phyloP scores from a whole-genome alignment of 805 yeast genomes.

The Wickerhamomyces silvicola region DNA sequence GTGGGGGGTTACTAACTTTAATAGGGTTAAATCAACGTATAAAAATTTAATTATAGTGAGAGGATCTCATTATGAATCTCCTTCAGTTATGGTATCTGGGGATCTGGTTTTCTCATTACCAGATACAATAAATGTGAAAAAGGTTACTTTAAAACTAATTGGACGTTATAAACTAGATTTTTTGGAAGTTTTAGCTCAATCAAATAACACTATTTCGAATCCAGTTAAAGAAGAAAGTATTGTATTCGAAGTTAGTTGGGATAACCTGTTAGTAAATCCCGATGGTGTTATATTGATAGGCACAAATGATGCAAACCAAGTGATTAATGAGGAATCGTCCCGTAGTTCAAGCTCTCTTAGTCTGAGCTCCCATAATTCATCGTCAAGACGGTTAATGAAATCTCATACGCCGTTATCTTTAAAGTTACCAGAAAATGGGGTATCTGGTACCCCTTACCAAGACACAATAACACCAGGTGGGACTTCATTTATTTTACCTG shows the following conservation, averaged over 20 bases:
- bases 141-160: slow-evolving; percentile 51
- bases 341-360: not conserved
- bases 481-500: slow-evolving; percentile 36
- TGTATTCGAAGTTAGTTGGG: slow-evolving; percentile 73
- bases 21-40: slow-evolving; percentile 28
- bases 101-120: slow-evolving; percentile 62
- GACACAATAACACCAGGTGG: slow-evolving; percentile 18
- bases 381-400: slow-evolving; percentile 14
- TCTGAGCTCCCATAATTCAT: slow-evolving; percentile 7
- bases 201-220: slow-evolving; percentile 28
- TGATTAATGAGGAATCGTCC: not conserved
- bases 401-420: slow-evolving; percentile 20
- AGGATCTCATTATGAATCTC: slow-evolving; percentile 71
- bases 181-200: slow-evolving; percentile 36
- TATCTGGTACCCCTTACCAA: slow-evolving; percentile 28
- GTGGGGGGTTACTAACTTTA: slow-evolving; percentile 1
- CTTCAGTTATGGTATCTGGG: slow-evolving; percentile 70
- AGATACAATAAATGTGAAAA: slow-evolving; percentile 61
- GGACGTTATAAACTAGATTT: slow-evolving; percentile 62
- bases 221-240: slow-evolving; percentile 45
- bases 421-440: slow-evolving; percentile 23
- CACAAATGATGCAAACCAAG: slow-evolving; percentile 3
- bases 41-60: slow-evolving; percentile 66
- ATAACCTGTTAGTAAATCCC: slow-evolving; percentile 35
- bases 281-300: slow-evolving; percentile 24